Evolutionary conservation across 768 basidiomycete species (phyloP).

Genomic region (Amyloporia xantha): DNA sequence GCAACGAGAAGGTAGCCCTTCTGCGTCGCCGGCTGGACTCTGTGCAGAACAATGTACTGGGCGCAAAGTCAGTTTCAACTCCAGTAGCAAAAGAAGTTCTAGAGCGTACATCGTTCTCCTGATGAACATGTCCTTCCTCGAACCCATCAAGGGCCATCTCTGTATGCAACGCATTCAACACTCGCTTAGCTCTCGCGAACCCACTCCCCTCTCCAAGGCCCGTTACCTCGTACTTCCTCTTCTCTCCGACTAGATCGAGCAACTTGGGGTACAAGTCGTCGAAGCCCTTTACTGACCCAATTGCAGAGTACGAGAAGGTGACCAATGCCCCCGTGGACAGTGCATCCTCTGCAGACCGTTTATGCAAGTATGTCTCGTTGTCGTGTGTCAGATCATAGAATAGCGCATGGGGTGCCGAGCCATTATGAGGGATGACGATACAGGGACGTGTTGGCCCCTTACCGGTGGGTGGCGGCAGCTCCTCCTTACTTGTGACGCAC

Average conservation of each 20-base stretch:
- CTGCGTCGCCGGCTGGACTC: conserved; percentile 85
- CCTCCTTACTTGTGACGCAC: conserved; percentile 70
- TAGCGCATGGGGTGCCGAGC: conserved; percentile 86
- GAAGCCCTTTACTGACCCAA: conserved; percentile 94
- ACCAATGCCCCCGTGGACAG: conserved; percentile 93
- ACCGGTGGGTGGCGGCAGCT: conserved; percentile 76
- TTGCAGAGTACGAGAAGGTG: conserved; percentile 81
- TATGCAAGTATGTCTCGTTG: conserved; percentile 87
- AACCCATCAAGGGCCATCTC: conserved; percentile 89
- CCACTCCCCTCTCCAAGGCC: conserved; percentile 34
- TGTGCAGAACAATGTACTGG: conserved; percentile 90
- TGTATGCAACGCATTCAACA: conserved; percentile 81
- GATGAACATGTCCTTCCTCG: conserved; percentile 92
- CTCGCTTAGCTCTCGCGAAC: conserved; percentile 40
- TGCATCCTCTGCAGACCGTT: conserved; percentile 90
- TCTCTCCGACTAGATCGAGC: conserved; percentile 84
- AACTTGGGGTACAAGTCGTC: conserved; percentile 96
- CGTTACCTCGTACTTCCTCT: conserved; percentile 68
- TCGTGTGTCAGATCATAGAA: conserved; percentile 97
- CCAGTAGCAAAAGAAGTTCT: background rate
- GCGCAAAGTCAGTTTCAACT: conserved; percentile 46
- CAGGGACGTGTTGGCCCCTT: conserved; percentile 73
- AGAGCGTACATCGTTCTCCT: conserved; percentile 83
- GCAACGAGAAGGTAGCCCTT: conserved; percentile 90
- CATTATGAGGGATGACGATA: conserved; percentile 72